Conservation (phyloP, 768 basidiomycete species). For the Chalciporus piperatus region DNA sequence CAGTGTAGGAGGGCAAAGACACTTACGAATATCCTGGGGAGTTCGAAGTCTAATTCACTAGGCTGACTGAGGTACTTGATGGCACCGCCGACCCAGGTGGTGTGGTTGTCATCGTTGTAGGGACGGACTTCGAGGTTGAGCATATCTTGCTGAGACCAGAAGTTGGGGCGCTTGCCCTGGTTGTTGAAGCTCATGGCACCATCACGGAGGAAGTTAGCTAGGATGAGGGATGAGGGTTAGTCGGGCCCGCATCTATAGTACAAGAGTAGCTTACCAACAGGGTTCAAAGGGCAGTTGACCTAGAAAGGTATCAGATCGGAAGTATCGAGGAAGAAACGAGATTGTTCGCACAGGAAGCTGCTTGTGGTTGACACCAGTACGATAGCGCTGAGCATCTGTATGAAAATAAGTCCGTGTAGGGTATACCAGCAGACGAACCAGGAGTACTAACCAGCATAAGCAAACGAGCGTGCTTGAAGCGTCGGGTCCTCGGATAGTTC, state of each 20-base stretch:
- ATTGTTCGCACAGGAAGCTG: constrained; percentile 31
- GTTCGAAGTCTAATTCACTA: constrained; percentile 39
- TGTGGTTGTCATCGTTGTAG: constrained; percentile 40
- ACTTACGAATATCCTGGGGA: constrained; percentile 34
- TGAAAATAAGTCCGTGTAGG: background rate
- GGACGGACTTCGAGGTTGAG: constrained; percentile 33
- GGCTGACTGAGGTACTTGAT: constrained; percentile 35
- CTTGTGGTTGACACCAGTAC: constrained; percentile 37
- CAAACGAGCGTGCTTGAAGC: constrained; percentile 55
- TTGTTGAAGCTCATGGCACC: constrained; percentile 37
- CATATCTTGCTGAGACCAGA: constrained; percentile 34
- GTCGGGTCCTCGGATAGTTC: constrained; percentile 57
- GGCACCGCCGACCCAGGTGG: constrained; percentile 41
- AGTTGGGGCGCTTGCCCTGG: constrained; percentile 40
- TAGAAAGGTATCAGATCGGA: constrained; percentile 1
- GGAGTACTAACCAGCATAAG: constrained; percentile 43
- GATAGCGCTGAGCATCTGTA: constrained; percentile 39
- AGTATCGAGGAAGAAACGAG: background rate
- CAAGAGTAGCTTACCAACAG: constrained; percentile 29
- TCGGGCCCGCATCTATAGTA: too few relatives aligned
- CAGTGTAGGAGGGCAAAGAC: too few relatives aligned
- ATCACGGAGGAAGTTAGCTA: constrained; percentile 40
- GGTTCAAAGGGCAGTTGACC: constrained; percentile 38
- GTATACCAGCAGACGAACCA: background rate
- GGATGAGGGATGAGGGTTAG: background rate